These are phyloP conservation scores for Yamadazyma scolyti DNA, from an alignment of 805 yeast genomes.

Conservation along the genomic window DNA sequence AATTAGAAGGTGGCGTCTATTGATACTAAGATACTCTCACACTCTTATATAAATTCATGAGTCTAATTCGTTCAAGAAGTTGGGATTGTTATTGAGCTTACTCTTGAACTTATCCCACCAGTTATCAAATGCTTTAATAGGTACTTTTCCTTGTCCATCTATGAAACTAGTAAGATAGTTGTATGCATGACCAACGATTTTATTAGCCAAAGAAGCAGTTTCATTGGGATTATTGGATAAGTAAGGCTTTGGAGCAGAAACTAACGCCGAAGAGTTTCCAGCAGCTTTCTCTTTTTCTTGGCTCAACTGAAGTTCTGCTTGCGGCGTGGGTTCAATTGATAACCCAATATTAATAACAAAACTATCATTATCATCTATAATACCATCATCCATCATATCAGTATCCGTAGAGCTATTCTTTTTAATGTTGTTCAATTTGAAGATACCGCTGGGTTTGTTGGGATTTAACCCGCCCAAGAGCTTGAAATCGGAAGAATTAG, in stretches of 20 bases:
- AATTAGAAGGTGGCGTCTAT: too few relatives aligned
- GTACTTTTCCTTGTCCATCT: constrained; percentile 74
- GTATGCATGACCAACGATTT: constrained; percentile 88
- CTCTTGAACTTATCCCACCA: constrained; percentile 94
- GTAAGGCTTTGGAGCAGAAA: constrained; percentile 14
- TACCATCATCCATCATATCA: constrained; percentile 24
- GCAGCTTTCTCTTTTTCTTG: constrained; percentile 29
- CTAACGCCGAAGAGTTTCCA: constrained; percentile 10
- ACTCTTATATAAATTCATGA: too few relatives aligned
- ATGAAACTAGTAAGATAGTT: constrained; percentile 87
- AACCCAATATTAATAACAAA: constrained; percentile 61
- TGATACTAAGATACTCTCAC: too few relatives aligned
- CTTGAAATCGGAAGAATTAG: constrained; percentile 56
- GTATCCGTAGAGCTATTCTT: constrained; percentile 34
- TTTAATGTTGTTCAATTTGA: constrained; percentile 57
- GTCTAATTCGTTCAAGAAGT: constrained; percentile 54
- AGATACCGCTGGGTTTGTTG: constrained; percentile 86
- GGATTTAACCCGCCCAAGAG: constrained; percentile 61
- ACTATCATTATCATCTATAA: constrained; percentile 25
- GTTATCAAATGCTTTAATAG: constrained; percentile 80
- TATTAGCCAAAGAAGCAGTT: constrained; percentile 67
- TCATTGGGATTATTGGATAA: constrained; percentile 17
- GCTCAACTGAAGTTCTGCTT: constrained; percentile 58
- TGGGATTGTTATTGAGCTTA: constrained; percentile 76
- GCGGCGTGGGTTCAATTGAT: constrained; percentile 76